phyloP scores from a whole-genome alignment of 768 basidiomycete species.

The Rhodosporidiobolus odoratus region DNA sequence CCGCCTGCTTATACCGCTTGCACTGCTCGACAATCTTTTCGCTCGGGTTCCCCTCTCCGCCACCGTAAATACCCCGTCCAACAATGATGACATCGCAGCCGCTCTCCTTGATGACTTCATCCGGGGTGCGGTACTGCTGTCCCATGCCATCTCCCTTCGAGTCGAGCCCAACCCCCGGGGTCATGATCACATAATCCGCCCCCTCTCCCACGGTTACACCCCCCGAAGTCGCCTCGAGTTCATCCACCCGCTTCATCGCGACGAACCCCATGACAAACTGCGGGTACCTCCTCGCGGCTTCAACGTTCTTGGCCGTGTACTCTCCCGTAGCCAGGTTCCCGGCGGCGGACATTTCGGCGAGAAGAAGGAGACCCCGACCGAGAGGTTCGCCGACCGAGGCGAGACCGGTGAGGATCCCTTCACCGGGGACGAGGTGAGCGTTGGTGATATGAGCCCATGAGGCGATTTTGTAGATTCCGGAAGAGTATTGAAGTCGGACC shows the following conservation, averaged over 20 bases:
- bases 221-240: conserved; percentile 50
- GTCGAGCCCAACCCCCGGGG: conserved; percentile 87
- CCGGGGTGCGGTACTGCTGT: conserved; percentile 89
- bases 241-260: conserved; percentile 76
- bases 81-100: conserved; percentile 97
- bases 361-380: conserved; percentile 76
- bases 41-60: conserved; percentile 50
- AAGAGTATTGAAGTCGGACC: conserved; percentile 86
- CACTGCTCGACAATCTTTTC: conserved; percentile 56
- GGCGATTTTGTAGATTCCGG: conserved; percentile 86
- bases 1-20: conserved; percentile 73
- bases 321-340: conserved; percentile 74
- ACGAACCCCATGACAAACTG: conserved; percentile 94
- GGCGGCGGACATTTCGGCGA: conserved; percentile 93
- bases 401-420: conserved; percentile 85
- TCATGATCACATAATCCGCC: conserved; percentile 81
- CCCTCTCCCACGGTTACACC: conserved; percentile 29
- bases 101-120: conserved; percentile 68
- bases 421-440: conserved; percentile 93
- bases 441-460: conserved; percentile 96
- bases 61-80: conserved; percentile 86
- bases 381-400: conserved; percentile 77
- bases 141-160: conserved; percentile 76
- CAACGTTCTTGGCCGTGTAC: conserved; percentile 78
- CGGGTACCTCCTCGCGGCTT: conserved; percentile 73